Evolutionary conservation across 2,329 filamentous ascomycete genomes (phyloP).

Genomic region (Sporothrix dimorphospora): DNA sequence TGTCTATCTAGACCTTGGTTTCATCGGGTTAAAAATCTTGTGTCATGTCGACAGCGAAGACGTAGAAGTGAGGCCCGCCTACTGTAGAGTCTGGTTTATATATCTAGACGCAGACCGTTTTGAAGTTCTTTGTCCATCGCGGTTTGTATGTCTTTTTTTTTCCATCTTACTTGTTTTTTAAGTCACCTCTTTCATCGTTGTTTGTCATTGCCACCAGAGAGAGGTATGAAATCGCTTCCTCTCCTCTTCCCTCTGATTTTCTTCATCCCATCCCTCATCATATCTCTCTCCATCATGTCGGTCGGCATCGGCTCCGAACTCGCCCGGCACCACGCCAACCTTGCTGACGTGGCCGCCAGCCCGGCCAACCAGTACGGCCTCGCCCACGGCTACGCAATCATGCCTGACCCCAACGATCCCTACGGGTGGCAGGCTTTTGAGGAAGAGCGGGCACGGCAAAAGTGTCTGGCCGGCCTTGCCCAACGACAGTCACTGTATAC

Average conservation of each 20-base stretch:
- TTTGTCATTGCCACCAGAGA: not conserved
- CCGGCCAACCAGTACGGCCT: constrained; percentile 28
- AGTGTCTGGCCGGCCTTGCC: constrained; percentile 7
- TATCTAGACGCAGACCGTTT: not conserved
- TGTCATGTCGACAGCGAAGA: not conserved
- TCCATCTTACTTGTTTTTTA: too few species aligned
- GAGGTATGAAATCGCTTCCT: not conserved
- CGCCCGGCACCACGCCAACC: constrained; percentile 8
- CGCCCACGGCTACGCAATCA: constrained; percentile 21
- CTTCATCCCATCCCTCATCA: not conserved
- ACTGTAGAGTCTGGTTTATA: not conserved
- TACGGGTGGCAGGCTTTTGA: constrained; percentile 28
- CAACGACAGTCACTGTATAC: not conserved
- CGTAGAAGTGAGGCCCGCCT: not conserved
- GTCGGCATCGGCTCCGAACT: not conserved
- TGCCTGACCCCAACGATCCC: constrained; percentile 19
- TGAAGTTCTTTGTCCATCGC: not conserved
- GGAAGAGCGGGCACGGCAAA: constrained; percentile 13
- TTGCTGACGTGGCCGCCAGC: constrained; percentile 20
- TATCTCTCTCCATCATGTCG: not conserved
- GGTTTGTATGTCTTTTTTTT: too few species aligned
- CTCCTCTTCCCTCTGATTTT: not conserved
- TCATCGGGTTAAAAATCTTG: not conserved
- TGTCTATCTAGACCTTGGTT: not conserved
- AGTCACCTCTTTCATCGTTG: not conserved